These are phyloP conservation scores for Neotropicomus parvogracilis DNA, from an alignment of 1,284 basidiomycete species.

Conservation along the genomic window DNA sequence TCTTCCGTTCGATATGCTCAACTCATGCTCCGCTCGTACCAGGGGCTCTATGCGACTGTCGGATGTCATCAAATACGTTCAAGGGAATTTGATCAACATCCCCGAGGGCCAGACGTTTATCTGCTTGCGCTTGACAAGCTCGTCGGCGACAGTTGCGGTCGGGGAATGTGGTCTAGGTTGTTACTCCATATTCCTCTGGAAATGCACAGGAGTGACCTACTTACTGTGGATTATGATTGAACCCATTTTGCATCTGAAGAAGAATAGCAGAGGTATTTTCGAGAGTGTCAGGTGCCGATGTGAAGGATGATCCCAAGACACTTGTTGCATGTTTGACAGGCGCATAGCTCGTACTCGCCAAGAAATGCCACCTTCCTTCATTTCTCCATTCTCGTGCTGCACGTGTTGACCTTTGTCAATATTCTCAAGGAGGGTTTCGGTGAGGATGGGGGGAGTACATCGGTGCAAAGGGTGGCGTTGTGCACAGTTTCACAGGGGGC, in stretches of 20 bases:
- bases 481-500: slow-evolving; percentile 85
- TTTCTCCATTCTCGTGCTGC: slow-evolving; percentile 85
- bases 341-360: slow-evolving; percentile 66
- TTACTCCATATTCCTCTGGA: slow-evolving; percentile 10
- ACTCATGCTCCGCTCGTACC: neutral
- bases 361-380: slow-evolving; percentile 71
- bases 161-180: slow-evolving; percentile 85
- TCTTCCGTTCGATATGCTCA: neutral
- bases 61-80: slow-evolving; percentile 90
- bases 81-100: slow-evolving; percentile 64
- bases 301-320: neutral
- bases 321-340: slow-evolving; percentile 30
- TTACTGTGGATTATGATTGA: slow-evolving; percentile 74
- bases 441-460: slow-evolving; percentile 51
- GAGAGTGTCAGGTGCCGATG: slow-evolving; percentile 32
- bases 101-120: slow-evolving; percentile 63
- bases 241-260: slow-evolving; percentile 66
- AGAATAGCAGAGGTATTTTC: slow-evolving; percentile 69
- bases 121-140: slow-evolving; percentile 57
- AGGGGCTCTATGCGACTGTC: slow-evolving; percentile 72
- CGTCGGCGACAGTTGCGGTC: slow-evolving; percentile 62
- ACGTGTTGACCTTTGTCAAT: slow-evolving; percentile 66
- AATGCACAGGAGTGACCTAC: slow-evolving; percentile 1
- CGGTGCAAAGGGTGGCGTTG: slow-evolving; percentile 70
- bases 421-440: slow-evolving; percentile 67